phyloP scores from a whole-genome alignment of 1,139 yeast species.

The Trichomonascaceae sp. region DNA sequence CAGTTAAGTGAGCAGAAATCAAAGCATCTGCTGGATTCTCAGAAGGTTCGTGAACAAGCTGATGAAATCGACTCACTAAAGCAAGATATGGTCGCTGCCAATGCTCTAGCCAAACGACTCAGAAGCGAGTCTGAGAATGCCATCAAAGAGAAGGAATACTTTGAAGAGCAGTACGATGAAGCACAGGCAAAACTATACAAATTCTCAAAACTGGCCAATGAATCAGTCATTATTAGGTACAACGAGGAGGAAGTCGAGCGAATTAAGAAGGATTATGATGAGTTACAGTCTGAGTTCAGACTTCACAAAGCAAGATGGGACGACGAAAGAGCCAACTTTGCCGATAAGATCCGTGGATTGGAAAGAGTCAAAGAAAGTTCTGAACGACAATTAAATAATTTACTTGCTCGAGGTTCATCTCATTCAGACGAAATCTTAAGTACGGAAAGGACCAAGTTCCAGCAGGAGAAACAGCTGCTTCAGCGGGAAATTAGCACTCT shows the following conservation, averaged over 20 bases:
- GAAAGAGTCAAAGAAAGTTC: constrained; percentile 19
- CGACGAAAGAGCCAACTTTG: constrained; percentile 16
- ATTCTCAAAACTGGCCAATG: constrained; percentile 15
- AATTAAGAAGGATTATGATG: constrained; percentile 13
- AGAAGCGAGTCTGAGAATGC: constrained; percentile 19
- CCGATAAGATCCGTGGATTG: constrained; percentile 16
- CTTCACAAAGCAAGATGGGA: constrained; percentile 12
- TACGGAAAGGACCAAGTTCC: constrained; percentile 18
- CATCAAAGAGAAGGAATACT: constrained; percentile 18
- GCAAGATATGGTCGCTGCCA: constrained; percentile 10
- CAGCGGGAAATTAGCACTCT: constrained; percentile 19
- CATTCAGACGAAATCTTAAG: constrained; percentile 16
- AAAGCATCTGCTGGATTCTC: constrained; percentile 1
- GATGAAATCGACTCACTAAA: constrained; percentile 19
- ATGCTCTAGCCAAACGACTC: constrained; percentile 18
- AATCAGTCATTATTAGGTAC: constrained; percentile 14
- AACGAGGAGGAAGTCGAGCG: constrained; percentile 15
- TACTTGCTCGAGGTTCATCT: constrained; percentile 14
- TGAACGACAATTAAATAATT: constrained; percentile 18
- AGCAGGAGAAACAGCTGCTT: constrained; percentile 16
- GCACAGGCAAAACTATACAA: constrained; percentile 11
- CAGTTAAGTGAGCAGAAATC: constrained; percentile 6
- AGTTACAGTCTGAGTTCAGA: constrained; percentile 14
- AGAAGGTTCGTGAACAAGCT: constrained; percentile 7
- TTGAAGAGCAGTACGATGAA: constrained; percentile 17